A percentile compares a stretch with the other conserved stretches of the same genome.
Conservation (phyloP, 2,329 filamentous ascomycete species). For the Pseudogymnoascus pannorum region DNA sequence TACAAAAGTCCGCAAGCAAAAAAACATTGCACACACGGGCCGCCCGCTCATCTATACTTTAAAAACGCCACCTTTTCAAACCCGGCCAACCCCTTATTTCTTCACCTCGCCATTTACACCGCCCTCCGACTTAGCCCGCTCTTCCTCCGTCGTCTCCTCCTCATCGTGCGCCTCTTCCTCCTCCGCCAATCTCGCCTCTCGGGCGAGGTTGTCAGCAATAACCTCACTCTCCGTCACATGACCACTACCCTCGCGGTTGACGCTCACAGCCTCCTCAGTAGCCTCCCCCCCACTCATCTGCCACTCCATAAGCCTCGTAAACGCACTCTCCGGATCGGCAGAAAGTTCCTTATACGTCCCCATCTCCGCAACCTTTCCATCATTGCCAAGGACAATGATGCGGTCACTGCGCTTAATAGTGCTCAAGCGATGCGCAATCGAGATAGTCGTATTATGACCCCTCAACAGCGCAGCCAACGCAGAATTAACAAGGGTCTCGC, state of each 20-base stretch:
- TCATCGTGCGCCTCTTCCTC: constrained; percentile 15
- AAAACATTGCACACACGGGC: neutral
- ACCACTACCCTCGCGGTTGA: constrained; percentile 19
- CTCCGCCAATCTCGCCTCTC: constrained; percentile 9
- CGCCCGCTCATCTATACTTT: neutral
- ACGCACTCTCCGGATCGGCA: constrained; percentile 68
- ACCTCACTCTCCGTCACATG: constrained; percentile 24
- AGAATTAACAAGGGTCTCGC: constrained; percentile 91
- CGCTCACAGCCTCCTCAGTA: constrained; percentile 30
- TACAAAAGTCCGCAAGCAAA: constrained; percentile 1
- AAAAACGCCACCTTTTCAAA: neutral
- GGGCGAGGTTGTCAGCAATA: constrained; percentile 21
- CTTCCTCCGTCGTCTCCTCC: constrained; percentile 13
- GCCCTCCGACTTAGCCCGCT: neutral
- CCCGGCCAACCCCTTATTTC: neutral
- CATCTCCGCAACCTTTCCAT: constrained; percentile 85
- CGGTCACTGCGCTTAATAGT: constrained; percentile 94
- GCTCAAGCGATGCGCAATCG: constrained; percentile 88
- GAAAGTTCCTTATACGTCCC: constrained; percentile 76
- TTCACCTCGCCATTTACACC: neutral
- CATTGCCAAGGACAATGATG: constrained; percentile 82
- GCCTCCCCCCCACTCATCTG: constrained; percentile 83
- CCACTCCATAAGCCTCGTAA: constrained; percentile 97
- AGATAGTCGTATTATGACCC: constrained; percentile 92
- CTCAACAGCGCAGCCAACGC: constrained; percentile 73